Conservation (phyloP, 176 grass and related monocot genomes). For the Triticum timopheevii region DNA sequence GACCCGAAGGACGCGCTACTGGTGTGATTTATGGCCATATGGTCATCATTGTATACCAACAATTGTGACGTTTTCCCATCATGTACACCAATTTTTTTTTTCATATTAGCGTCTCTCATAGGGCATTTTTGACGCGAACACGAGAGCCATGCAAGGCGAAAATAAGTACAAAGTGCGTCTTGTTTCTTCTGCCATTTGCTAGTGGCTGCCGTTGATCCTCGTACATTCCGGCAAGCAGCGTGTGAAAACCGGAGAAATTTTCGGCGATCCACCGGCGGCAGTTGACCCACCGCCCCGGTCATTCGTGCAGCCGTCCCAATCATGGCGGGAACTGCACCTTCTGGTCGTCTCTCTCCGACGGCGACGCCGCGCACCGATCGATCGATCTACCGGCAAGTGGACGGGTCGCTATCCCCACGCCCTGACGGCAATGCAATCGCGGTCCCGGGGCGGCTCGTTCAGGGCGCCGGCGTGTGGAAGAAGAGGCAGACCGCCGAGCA, state of each 20-base stretch:
- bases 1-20: too few species aligned
- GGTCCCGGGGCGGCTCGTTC: neutral
- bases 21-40: too few species aligned
- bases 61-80: too few species aligned
- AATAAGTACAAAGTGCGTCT: conserved; percentile 21
- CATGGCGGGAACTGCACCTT: conserved; percentile 25
- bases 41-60: too few species aligned
- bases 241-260: conserved; percentile 25
- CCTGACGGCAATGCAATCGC: neutral
- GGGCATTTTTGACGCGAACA: too few species aligned
- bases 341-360: neutral
- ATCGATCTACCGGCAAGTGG: neutral
- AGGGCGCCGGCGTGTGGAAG: conserved; percentile 52
- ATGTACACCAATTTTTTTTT: too few species aligned
- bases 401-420: neutral
- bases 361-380: conserved; percentile 12
- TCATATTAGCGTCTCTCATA: too few species aligned
- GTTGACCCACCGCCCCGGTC: neutral
- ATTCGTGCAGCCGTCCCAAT: conserved; percentile 24
- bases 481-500: conserved; percentile 97
- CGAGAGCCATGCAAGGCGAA: neutral
- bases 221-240: neutral
- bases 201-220: conserved; percentile 31
- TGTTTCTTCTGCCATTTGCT: neutral
- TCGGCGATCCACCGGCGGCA: conserved; percentile 19